Conservation (phyloP, 1,139 yeast species). For the Wickerhamomyces sp. region DNA sequence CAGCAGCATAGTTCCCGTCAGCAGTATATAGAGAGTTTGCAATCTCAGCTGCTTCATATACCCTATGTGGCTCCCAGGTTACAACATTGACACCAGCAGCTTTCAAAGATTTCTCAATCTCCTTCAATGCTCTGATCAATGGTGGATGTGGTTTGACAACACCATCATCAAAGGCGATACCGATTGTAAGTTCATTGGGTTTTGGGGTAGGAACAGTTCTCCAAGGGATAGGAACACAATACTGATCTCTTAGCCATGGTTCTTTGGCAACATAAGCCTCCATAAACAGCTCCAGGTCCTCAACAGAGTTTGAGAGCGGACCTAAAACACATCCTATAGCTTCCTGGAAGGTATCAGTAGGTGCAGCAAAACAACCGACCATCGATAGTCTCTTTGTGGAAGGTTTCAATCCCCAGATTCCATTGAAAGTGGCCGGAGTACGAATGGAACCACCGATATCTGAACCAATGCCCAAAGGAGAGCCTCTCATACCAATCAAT, state of each 20-base stretch:
- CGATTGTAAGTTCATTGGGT: slow-evolving; percentile 38
- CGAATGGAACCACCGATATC: slow-evolving; percentile 81
- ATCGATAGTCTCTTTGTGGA: slow-evolving; percentile 55
- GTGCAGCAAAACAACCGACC: slow-evolving; percentile 47
- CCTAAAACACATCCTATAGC: slow-evolving; percentile 50
- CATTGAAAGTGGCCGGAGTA: slow-evolving; percentile 70
- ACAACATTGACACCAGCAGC: slow-evolving; percentile 41
- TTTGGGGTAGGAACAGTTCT: slow-evolving; percentile 41
- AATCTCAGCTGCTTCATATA: slow-evolving; percentile 45
- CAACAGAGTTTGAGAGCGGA: slow-evolving; percentile 55
- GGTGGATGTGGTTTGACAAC: slow-evolving; percentile 55
- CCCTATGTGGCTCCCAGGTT: slow-evolving; percentile 48
- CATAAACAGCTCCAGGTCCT: slow-evolving; percentile 63
- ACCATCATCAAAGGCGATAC: slow-evolving; percentile 41
- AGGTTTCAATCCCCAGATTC: slow-evolving; percentile 65
- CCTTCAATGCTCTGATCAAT: slow-evolving; percentile 40
- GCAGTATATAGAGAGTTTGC: slow-evolving; percentile 36
- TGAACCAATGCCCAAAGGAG: slow-evolving; percentile 65
- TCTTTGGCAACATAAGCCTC: slow-evolving; percentile 47
- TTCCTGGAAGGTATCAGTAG: slow-evolving; percentile 30
- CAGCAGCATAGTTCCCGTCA: slow-evolving; percentile 58
- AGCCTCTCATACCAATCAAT: slow-evolving; percentile 57
- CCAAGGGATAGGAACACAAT: slow-evolving; percentile 52
- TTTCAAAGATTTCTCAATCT: slow-evolving; percentile 34
- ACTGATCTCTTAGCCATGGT: slow-evolving; percentile 55